Evolutionary conservation across 108 stramenopile species (phyloP), one percentile per base, ranked within the genome.

Genomic region (Cyclotella distinguenda): DNA sequence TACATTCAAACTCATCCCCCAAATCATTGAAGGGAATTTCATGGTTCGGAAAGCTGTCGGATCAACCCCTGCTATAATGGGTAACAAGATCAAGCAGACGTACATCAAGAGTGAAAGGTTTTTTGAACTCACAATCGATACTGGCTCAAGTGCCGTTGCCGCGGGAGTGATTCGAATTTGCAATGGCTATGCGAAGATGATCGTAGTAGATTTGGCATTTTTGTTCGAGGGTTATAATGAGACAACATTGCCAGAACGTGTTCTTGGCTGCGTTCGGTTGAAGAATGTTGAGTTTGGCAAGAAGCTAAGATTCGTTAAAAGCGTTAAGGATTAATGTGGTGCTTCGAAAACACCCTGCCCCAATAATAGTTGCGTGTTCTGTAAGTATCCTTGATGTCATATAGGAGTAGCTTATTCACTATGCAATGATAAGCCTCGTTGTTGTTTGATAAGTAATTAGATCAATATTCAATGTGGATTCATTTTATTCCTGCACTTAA

Each of bases 1-100:
- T 33, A 93, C 92, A 3, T 95, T 97, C 78, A 97, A 97, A 83
- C 66, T 97, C 52, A 95, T 96, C 58, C 96, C 96, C 12, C 86
- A 79, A 50, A 89, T 98, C 30, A 84, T 93, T 38, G 90, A 97
- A 50, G 96, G 93, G 10, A 98, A 95, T 68, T 98, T 94, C 71
- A 82, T 96, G 22, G 93, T 98, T 4, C 76, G 88, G 15, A 88
- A 86, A 52, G 94, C 94, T 7, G 94, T 95, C 26, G 96, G 96
- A 31, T 81, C 79, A 12, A 95, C 88, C 6, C 97, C 97, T 10
- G 94, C 93, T 7, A 91, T 98, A 45, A 82, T 96, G 77, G 97
- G 96, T 21, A 96, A 86, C 28, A 94, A 95, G 74, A 84, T 98
- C 46, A 91, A 91, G 64, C 94, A 94, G 52, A 70, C 82, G 33